Conservation (phyloP, 1,284 basidiomycete species). For the Cystobasidium slooffiae region DNA sequence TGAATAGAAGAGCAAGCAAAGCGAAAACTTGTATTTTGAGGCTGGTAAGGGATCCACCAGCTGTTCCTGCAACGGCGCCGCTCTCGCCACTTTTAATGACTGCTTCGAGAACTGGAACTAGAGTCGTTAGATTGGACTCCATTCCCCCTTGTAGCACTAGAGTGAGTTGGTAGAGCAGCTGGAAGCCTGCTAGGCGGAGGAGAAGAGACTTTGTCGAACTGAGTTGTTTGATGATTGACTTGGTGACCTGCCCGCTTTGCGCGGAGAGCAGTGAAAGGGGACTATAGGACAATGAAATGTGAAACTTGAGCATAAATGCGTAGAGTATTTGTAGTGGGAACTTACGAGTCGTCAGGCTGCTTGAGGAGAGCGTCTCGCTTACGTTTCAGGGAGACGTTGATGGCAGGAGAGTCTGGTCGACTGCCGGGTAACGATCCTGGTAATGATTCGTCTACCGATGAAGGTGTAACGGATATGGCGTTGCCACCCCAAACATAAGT, state of each 20-base stretch:
- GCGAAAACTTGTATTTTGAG: conserved; percentile 71
- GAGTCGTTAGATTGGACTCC: conserved; percentile 67
- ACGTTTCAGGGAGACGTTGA: conserved; percentile 52
- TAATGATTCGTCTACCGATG: neutral
- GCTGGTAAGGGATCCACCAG: conserved; percentile 54
- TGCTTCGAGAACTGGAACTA: conserved; percentile 58
- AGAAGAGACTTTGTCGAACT: conserved; percentile 78
- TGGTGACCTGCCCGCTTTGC: conserved; percentile 77
- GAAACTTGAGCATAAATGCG: neutral
- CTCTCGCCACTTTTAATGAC: conserved; percentile 56
- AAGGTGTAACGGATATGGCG: neutral
- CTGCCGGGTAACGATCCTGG: conserved; percentile 11
- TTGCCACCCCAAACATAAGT: conserved; percentile 44
- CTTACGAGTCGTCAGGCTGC: conserved; percentile 51
- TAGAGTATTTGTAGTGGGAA: neutral
- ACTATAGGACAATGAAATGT: conserved; percentile 1
- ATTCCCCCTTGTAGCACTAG: conserved; percentile 82
- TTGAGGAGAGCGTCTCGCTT: conserved; percentile 49
- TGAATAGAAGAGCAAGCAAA: conserved; percentile 83
- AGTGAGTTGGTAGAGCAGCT: conserved; percentile 74
- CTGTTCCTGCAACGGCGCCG: conserved; percentile 14
- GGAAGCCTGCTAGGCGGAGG: conserved; percentile 83
- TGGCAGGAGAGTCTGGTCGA: conserved; percentile 25
- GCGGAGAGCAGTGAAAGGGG: conserved; percentile 63
- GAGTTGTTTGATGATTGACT: conserved; percentile 81